Evolutionary conservation across 768 basidiomycete genomes (phyloP), one percentile per base, ranked within the genome.

Genomic region (Austroboletus festivus): DNA sequence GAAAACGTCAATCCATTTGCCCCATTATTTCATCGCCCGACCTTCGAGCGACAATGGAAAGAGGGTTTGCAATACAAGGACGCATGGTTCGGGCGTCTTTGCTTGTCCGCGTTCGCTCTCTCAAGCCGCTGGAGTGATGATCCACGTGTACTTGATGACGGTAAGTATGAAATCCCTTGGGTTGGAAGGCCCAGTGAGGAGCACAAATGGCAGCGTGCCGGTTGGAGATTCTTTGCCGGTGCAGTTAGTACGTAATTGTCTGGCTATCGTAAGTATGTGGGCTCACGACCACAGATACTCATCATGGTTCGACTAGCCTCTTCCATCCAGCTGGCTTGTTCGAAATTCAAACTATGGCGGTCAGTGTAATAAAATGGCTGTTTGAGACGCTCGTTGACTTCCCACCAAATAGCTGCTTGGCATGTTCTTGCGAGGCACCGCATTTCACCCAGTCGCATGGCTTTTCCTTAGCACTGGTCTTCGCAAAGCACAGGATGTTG

Each of bases 401-500:
- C 18, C 37, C 28, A 19, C 23, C 43, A 37, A 40, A 56, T 21
- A 82, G 81, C 62, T 83, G 12, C 67, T 80, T 53, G 73, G 72
- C n/a, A 71, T 79, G 61, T 87, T 78, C 60, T 64, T 81, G 41
- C 70, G 75, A 34, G 77, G 75, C 37, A 77, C 76, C 1, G 62
- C 66, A n/a, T 71, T 72, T 38, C 71, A 75, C 45, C 71, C 79
- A 9, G 70, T 73, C 4, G 72, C 73, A 18, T 86, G 86, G 84
- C 57, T 76, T 24, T 63, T 80, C 50, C 63, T 74, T 48, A 80
- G 73, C 51, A 71, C 72, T 46, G 89, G 71, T 20, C 67, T 76
- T 39, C 81, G 74, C 40, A 87, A 86, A 60, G 80, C 79, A 22
- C 78, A 86, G 64, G 89, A 92, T 54, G 74, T 88, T 4, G 90